Percentiles rank a stretch among this genome's conserved stretches.
Evolutionary conservation across 306 rosid genomes (phyloP).

Genomic region (Aeschynomene evenia): DNA sequence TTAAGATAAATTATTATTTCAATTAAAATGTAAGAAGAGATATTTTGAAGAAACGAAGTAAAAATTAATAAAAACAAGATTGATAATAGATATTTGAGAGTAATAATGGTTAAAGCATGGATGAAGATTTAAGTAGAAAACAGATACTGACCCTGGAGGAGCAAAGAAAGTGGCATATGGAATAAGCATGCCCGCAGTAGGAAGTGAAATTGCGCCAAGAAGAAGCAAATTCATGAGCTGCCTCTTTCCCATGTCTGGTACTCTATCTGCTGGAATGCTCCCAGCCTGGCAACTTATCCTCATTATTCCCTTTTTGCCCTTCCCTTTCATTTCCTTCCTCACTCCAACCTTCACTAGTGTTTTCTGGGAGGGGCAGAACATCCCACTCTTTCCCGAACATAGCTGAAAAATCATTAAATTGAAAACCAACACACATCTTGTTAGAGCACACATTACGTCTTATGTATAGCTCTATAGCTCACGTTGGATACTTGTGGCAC

Average conservation of each 20-base stretch:
- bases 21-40: too few relatives aligned
- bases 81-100: too few relatives aligned
- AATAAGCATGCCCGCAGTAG: constrained; percentile 65
- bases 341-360: constrained; percentile 43
- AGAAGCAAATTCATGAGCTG: constrained; percentile 75
- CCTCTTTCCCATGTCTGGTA: constrained; percentile 88
- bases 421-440: too few relatives aligned
- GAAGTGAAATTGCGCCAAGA: constrained; percentile 82
- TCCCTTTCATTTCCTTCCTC: constrained; percentile 45
- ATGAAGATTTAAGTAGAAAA: background rate
- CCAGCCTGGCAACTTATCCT: constrained; percentile 68
- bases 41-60: too few relatives aligned
- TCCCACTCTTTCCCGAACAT: constrained; percentile 66
- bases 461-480: too few relatives aligned
- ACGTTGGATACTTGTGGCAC: too few relatives aligned
- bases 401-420: too few relatives aligned
- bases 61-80: too few relatives aligned
- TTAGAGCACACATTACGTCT: too few relatives aligned
- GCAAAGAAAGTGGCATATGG: constrained; percentile 77
- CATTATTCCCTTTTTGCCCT: constrained; percentile 43
- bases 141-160: constrained; percentile 68
- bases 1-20: too few relatives aligned
- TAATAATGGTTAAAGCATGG: background rate
- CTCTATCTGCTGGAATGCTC: constrained; percentile 75
- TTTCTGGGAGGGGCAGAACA: constrained; percentile 52